phyloP scores from a whole-genome alignment of 306 rosid species.

The Lagenaria siceraria region DNA sequence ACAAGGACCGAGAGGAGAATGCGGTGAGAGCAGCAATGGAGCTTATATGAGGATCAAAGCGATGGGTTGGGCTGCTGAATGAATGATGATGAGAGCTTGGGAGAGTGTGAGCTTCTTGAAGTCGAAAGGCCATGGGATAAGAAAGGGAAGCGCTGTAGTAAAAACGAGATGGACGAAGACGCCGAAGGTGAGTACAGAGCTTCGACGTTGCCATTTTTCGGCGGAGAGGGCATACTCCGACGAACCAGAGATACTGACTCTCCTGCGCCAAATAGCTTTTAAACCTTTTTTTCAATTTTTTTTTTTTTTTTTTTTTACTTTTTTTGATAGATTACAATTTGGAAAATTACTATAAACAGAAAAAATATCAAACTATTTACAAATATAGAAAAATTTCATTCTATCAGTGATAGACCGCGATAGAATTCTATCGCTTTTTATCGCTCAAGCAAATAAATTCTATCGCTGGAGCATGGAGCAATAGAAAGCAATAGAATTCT shows the following conservation, averaged over 20 bases:
- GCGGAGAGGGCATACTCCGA: not conserved
- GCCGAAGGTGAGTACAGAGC: constrained; percentile 33
- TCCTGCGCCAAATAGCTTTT: not conserved
- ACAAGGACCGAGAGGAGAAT: constrained; percentile 37
- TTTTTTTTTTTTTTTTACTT: not conserved
- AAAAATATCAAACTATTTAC: too few species aligned
- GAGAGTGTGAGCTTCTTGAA: constrained; percentile 14
- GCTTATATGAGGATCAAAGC: not conserved
- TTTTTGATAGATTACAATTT: too few species aligned
- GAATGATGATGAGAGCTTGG: constrained; percentile 11
- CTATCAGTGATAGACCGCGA: too few species aligned
- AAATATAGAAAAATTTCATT: too few species aligned
- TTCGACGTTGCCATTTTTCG: constrained; percentile 40
- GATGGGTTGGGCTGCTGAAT: constrained; percentile 6
- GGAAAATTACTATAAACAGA: too few species aligned
- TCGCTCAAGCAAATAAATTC: too few species aligned
- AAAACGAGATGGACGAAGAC: constrained; percentile 18
- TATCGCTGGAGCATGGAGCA: too few species aligned
- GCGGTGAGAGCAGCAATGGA: constrained; percentile 15
- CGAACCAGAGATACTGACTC: not conserved
- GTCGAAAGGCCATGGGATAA: constrained; percentile 13
- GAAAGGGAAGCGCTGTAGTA: constrained; percentile 4
- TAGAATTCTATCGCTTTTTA: too few species aligned
- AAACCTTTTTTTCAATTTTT: not conserved
- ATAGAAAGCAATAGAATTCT: too few species aligned